Conservation (phyloP, 2,329 filamentous ascomycete genomes). For the Cladorrhinum sp. region DNA sequence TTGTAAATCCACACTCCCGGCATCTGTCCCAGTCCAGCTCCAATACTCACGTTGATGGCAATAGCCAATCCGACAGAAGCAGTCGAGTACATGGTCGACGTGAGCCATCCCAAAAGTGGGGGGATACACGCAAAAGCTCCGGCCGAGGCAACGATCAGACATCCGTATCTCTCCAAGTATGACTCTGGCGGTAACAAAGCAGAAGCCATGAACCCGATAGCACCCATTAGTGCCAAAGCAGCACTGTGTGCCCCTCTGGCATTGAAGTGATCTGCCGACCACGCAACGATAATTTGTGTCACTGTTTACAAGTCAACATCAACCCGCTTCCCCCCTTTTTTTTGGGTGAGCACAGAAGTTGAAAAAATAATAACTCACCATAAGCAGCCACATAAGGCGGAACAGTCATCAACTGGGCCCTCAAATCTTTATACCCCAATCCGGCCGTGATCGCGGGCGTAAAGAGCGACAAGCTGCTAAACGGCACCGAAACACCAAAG, state of each 20-base stretch:
- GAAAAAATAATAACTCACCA: conserved; percentile 31
- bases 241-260: conserved; percentile 47
- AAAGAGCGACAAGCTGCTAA: conserved; percentile 60
- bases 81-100: conserved; percentile 64
- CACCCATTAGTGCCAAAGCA: conserved; percentile 42
- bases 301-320: conserved; percentile 27
- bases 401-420: conserved; percentile 64
- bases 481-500: conserved; percentile 50
- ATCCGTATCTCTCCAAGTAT: conserved; percentile 63
- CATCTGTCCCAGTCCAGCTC: conserved; percentile 67
- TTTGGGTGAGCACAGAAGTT: too few species aligned
- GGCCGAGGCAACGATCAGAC: conserved; percentile 63
- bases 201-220: conserved; percentile 56
- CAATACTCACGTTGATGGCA: conserved; percentile 65
- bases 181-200: conserved; percentile 59
- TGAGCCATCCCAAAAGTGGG: conserved; percentile 68
- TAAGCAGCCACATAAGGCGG: conserved; percentile 63
- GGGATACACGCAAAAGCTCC: conserved; percentile 69
- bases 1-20: conserved; percentile 74
- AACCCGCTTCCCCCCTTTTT: not conserved
- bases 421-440: conserved; percentile 47
- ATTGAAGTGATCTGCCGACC: conserved; percentile 62
- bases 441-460: conserved; percentile 59
- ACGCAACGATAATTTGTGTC: conserved; percentile 44
- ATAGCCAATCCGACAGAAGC: conserved; percentile 66